Evolutionary conservation across 116 monocot genomes (phyloP), one percentile per base, ranked within the genome.

Genomic region (Dioscorea cayenensis): DNA sequence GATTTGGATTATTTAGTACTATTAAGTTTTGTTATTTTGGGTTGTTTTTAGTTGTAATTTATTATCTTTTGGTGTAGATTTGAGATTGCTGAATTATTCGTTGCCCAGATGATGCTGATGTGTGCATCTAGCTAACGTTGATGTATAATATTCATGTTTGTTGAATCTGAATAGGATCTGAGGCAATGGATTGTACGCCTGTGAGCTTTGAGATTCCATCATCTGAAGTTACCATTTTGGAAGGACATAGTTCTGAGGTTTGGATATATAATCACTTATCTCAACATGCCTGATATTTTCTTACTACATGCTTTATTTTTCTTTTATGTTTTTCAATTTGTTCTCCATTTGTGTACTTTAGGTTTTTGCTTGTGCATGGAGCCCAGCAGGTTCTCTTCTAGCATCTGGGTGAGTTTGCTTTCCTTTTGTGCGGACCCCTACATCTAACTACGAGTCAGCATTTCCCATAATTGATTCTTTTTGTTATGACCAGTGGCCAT

Each of bases 341-440:
- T 43, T 67, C 61, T 58, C 13, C 16, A 43, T 43, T 62, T 18
- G 27, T 20, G 71, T 28, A 51, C 52, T 81, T 51, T 64, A 99
- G 99, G 99, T 99, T 35, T 94, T 94, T 78, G 94, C 94, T 63
- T 99, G 99, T 81, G 94, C 99, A 66, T 99, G 99, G 99, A 94
- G 91, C 52, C 99, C 99, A 49, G 69, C 78, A 51, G 83, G 89
- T 80, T 89, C 99, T 49, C 79, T 94, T 68, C 78, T 99, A 27
- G 99, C 99, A 69, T 99, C 99, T 49, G 99, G 99, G 99, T 99
- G 51, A 52, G 89, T 85, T 74, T 71, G 58, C 60, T 43, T 58
- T 64, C 64, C 51, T 12, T 51, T 51, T 5, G 51, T 2, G 17
- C 6, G 11, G 51, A 2, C 32, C 32, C 32, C 32, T 4, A 32